Base-by-base conservation (phyloP, 192 early-diverging fungal genomes). In the Coemansia biformis region DNA sequence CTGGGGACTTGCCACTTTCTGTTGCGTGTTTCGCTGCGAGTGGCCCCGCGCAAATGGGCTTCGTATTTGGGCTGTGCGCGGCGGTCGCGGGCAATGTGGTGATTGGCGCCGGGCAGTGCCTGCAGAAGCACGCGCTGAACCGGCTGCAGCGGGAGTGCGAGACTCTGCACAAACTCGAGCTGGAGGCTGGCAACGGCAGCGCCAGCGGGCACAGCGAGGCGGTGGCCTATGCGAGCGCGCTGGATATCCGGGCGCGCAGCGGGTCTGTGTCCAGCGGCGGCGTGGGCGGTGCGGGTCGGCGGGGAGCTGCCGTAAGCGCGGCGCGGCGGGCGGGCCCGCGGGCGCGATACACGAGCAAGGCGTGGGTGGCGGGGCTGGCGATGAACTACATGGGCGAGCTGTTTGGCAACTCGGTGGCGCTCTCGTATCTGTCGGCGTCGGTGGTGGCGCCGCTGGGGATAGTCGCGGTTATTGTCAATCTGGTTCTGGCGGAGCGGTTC, bases 361-460 rank as follows among this genome's bases (percentile, higher is more conserved):
- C 43, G 38, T 75, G 72, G 72, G 30, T 68, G 11, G n/a, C 44
- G 0, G 72, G 72, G 2, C 53, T 75, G 38, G 18, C 45, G 46
- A 33, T 75, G 46, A 75, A 75, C 60, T 75, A 75, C 31, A 38
- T 46, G 7, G 72, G 72, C 31, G 72, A 75, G 39, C 12, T 68
- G 38, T 75, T 59, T 21, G 72, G 72, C 28, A 75, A 75, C 33
- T 63, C 72, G 0, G 29, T 75, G 35, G 72, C 72, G 31, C 50
- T 75, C 26, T 75, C 72, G 41, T 75, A 75, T 31, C 43, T 75
- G 38, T 68, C 65, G 14, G 61, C 72, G 0, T 45, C 72, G 3
- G 65, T 64, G 45, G 72, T 75, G 8, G 72, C 72, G 41, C 72
- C 72, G 0, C 50, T 75, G 32, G 72, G 72, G 14, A 75, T 75